Evolutionary conservation across 352 stramenopile species (phyloP), one percentile per base, ranked within the genome.

Genomic region (Phytophthora macrochlamydospora): DNA sequence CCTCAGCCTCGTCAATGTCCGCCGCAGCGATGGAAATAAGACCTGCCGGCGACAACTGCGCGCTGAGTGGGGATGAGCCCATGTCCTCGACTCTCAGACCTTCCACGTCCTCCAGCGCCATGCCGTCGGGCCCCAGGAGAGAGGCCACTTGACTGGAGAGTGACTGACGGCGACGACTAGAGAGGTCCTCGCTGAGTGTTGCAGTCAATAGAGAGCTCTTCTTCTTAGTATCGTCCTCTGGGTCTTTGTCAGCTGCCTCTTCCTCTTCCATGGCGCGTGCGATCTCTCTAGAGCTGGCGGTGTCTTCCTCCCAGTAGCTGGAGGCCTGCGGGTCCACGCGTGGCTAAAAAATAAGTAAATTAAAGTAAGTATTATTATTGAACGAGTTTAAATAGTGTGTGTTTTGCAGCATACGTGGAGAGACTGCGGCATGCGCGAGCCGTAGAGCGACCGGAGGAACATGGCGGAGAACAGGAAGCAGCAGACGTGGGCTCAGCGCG

Each of bases 21-120:
- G 87, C 87, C 3, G 87, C 87, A 44, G 87, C 87, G 55, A 94
- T 93, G 6, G 87, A 94, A 55, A 94, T 94, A 35, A 94, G 73
- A 0, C 87, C 87, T 9, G 83, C 72, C 18, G 87, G 87, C 44
- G 84, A 93, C 59, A 94, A 65, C 51, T 92, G 81, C 31, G 83
- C 63, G 35, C 76, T 77, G 7, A 87, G 51, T 5, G 81, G 73
- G 6, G 76, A 81, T 0, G 69, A 62, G 5, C 72, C 58, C 62
- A 92, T 76, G 55, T 88, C 77, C 31, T 83, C 75, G 28, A 89
- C 66, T 14, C 65, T 55, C 13, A 85, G 35, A 0, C 69, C 62
- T n/a, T 84, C 69, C 32, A 87, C 49, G 32, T 90, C 76, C 14
- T 90, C 74, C 31, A 91, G 53, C 0, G 69, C 69, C 31, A 87